A percentile compares a stretch with the other conserved stretches of the same genome.
phyloP scores from a whole-genome alignment of 2,329 filamentous ascomycete genomes.

The Furcasterigmium furcatum region DNA sequence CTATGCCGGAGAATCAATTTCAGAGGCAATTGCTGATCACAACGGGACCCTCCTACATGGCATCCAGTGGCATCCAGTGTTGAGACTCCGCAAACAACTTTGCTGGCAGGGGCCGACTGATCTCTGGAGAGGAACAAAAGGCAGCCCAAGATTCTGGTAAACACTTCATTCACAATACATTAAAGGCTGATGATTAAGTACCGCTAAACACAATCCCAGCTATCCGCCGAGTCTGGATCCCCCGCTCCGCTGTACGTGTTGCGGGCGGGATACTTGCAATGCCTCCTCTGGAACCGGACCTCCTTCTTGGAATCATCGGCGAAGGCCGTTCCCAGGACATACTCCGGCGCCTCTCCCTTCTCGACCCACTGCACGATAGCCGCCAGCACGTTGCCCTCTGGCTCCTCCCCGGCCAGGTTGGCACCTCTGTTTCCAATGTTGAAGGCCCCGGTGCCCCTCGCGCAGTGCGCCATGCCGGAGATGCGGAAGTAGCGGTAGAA shows the following conservation, averaged over 20 bases:
- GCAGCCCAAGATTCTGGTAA: too few species aligned
- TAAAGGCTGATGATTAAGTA: too few species aligned
- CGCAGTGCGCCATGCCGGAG: slow-evolving; percentile 52
- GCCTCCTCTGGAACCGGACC: slow-evolving; percentile 24
- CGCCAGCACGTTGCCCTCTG: slow-evolving; percentile 40
- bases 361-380: slow-evolving; percentile 50
- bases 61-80: too few species aligned
- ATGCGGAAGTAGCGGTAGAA: slow-evolving; percentile 51
- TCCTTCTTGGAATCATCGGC: slow-evolving; percentile 18
- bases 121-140: too few species aligned
- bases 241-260: slow-evolving; percentile 25
- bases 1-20: background rate
- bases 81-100: too few species aligned
- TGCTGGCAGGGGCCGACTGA: too few species aligned
- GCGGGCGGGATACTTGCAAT: slow-evolving; percentile 29
- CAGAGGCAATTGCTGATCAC: too few species aligned
- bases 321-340: slow-evolving; percentile 28
- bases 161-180: too few species aligned
- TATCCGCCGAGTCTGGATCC: slow-evolving; percentile 18
- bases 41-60: too few species aligned
- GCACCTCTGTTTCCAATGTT: slow-evolving; percentile 18
- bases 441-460: slow-evolving; percentile 40
- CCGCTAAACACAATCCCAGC: slow-evolving; percentile 21
- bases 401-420: slow-evolving; percentile 17
- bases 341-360: slow-evolving; percentile 35